These are phyloP conservation scores for Candida vartiovaarae DNA, from an alignment of 805 yeast species.

Conservation along the genomic window DNA sequence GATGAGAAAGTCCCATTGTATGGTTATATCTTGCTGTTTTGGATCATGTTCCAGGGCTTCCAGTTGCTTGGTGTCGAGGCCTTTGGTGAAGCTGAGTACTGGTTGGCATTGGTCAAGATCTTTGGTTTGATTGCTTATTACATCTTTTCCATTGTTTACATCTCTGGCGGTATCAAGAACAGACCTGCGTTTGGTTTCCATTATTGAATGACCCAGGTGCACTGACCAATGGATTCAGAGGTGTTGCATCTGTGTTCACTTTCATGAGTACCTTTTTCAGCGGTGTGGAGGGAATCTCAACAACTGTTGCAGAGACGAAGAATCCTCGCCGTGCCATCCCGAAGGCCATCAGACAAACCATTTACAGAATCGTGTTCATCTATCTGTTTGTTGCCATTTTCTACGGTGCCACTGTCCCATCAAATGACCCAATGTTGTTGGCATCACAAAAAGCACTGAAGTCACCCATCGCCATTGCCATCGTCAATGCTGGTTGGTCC, in stretches of 20 bases:
- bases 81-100: conserved; percentile 52
- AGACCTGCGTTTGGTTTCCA: conserved; percentile 28
- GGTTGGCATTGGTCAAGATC: conserved; percentile 45
- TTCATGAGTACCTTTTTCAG: conserved; percentile 71
- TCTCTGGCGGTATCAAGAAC: conserved; percentile 34
- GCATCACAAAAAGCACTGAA: conserved; percentile 35
- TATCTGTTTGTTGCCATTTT: conserved; percentile 57
- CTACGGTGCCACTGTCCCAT: conserved; percentile 64
- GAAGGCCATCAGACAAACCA: conserved; percentile 59
- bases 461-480: conserved; percentile 70
- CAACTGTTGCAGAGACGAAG: conserved; percentile 65
- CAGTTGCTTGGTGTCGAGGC: conserved; percentile 46
- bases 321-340: conserved; percentile 69
- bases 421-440: conserved; percentile 44
- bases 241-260: conserved; percentile 54
- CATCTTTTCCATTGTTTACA: conserved; percentile 39
- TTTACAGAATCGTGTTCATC: conserved; percentile 55
- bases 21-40: conserved; percentile 48
- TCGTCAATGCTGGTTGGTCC: conserved; percentile 58
- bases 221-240: conserved; percentile 41
- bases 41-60: conserved; percentile 42
- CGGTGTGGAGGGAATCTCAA: conserved; percentile 71
- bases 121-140: conserved; percentile 43
- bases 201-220: conserved; percentile 27
- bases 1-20: conserved; percentile 47